Conservation (phyloP, 148 eudicot genomes). For the Vaccinium corymbosum region DNA sequence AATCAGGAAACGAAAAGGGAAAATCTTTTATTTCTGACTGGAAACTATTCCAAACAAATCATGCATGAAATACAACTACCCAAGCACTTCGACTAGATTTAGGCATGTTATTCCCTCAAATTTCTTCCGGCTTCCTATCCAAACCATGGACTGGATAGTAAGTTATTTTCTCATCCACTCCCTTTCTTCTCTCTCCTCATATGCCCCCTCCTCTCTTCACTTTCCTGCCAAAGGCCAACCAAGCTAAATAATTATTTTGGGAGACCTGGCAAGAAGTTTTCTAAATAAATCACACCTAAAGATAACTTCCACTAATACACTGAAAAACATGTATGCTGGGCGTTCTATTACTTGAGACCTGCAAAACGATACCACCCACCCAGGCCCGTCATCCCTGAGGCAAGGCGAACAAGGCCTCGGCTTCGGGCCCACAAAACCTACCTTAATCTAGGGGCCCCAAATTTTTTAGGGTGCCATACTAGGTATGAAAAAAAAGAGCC, state of each 20-base stretch:
- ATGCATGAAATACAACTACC: background rate
- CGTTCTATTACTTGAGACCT: background rate
- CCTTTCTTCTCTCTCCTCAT: background rate
- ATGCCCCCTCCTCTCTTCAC: background rate
- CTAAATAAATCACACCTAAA: background rate
- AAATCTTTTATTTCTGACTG: background rate
- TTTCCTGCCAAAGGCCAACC: background rate
- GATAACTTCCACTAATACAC: background rate
- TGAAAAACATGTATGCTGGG: background rate
- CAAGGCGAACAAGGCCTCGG: no score
- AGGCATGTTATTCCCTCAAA: background rate
- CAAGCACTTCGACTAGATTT: background rate
- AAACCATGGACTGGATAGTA: background rate
- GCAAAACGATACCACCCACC: no score
- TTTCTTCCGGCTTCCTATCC: background rate
- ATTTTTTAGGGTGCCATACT: no score
- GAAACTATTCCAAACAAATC: background rate
- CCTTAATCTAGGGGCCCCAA: no score
- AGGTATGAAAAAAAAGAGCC: no score
- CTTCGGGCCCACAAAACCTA: no score
- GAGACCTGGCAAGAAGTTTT: background rate
- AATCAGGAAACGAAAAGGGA: background rate
- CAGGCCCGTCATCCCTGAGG: no score
- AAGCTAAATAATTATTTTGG: background rate
- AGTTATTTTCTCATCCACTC: background rate